phyloP scores from a whole-genome alignment of 1,284 basidiomycete genomes.

The Fomitopsis schrenkii region DNA sequence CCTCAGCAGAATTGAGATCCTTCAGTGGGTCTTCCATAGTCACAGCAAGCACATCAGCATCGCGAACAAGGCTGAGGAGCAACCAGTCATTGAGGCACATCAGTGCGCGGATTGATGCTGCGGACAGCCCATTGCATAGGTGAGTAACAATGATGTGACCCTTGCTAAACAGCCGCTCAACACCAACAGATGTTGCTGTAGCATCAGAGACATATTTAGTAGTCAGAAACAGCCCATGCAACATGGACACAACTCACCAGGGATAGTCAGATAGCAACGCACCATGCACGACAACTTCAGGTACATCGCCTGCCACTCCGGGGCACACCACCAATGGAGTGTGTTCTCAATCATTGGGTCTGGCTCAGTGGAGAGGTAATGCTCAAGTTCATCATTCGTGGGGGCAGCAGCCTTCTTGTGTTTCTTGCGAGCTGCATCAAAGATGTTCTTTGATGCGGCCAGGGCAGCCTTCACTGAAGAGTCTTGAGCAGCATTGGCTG shows the following conservation, averaged over 20 bases:
- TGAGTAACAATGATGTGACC: too few relatives aligned
- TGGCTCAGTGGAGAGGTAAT: background rate
- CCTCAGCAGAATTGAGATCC: background rate
- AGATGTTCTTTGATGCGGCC: background rate
- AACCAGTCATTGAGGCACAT: slow-evolving; percentile 30
- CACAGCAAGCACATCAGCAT: slow-evolving; percentile 17
- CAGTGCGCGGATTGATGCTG: slow-evolving; percentile 24
- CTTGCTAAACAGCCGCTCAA: too few relatives aligned
- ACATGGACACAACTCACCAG: slow-evolving; percentile 35
- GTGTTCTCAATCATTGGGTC: background rate
- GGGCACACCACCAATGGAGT: slow-evolving; percentile 26
- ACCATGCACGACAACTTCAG: slow-evolving; percentile 28
- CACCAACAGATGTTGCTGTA: too few relatives aligned
- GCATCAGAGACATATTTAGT: slow-evolving; percentile 19
- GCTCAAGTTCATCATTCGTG: background rate
- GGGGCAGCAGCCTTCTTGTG: background rate
- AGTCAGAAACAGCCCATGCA: too few relatives aligned
- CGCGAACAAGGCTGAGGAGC: slow-evolving; percentile 18
- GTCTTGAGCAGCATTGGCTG: too few relatives aligned
- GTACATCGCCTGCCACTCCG: slow-evolving; percentile 16
- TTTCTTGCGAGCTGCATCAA: background rate
- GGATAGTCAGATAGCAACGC: slow-evolving; percentile 27
- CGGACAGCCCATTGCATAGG: slow-evolving; percentile 27
- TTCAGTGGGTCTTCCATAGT: background rate
- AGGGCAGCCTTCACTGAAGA: too few relatives aligned